These are phyloP conservation scores for Skeletonema tropicum DNA, from an alignment of 108 stramenopile species.

Conservation along the genomic window DNA sequence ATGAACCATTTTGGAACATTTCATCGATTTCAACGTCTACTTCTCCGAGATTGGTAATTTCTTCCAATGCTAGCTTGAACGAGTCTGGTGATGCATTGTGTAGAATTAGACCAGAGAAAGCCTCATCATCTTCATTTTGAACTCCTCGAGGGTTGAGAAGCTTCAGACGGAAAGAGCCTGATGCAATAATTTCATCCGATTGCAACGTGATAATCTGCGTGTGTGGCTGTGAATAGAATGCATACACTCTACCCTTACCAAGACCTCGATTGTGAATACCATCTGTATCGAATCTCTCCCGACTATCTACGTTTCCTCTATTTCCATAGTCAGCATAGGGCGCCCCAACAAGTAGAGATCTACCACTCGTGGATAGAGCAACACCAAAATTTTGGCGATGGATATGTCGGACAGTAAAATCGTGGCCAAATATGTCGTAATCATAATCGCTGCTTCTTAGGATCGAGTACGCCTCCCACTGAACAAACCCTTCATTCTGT, in stretches of 20 bases:
- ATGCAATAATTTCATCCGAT: constrained; percentile 51
- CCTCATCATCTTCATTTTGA: constrained; percentile 13
- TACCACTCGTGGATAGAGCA: constrained; percentile 50
- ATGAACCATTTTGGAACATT: constrained; percentile 21
- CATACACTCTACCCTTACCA: constrained; percentile 69
- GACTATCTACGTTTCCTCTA: constrained; percentile 12
- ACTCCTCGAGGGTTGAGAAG: constrained; percentile 28
- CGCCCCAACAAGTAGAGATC: constrained; percentile 53
- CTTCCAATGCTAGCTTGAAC: constrained; percentile 55
- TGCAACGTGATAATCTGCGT: constrained; percentile 47
- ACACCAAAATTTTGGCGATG: constrained; percentile 72
- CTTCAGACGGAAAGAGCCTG: constrained; percentile 49
- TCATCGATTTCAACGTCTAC: constrained; percentile 44
- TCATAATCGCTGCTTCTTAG: constrained; percentile 56
- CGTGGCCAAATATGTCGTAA: constrained; percentile 57
- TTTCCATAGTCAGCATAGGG: constrained; percentile 53
- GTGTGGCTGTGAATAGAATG: constrained; percentile 61
- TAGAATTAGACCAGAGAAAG: constrained; percentile 22
- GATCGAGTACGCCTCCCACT: constrained; percentile 42
- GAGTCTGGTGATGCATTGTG: constrained; percentile 31
- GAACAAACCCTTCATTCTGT: constrained; percentile 24
- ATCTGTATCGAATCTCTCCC: constrained; percentile 44
- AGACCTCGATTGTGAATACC: constrained; percentile 44
- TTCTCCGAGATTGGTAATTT: constrained; percentile 50
- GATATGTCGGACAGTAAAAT: constrained; percentile 25